Evolutionary conservation across 192 early-diverging fungal species (phyloP).

Genomic region (Gryganskiella cystojenkinii): DNA sequence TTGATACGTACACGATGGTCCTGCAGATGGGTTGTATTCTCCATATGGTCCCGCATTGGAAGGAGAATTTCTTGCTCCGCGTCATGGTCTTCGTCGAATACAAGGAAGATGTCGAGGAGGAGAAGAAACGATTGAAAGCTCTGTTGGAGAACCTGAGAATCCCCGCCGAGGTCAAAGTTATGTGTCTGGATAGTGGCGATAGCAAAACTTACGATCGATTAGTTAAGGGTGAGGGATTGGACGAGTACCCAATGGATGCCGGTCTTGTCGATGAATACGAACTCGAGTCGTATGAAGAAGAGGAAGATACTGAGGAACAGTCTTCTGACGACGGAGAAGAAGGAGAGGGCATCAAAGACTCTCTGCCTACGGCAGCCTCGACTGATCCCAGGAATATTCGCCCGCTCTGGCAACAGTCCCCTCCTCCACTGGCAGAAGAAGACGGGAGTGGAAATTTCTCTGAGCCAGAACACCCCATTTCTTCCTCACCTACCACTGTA

Average conservation of each 20-base stretch:
- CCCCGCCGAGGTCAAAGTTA: conserved; percentile 67
- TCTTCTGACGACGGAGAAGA: neutral
- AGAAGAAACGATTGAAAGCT: conserved; percentile 61
- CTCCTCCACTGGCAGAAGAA: conserved; percentile 9
- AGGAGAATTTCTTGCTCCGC: conserved; percentile 65
- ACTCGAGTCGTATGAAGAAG: neutral
- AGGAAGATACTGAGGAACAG: neutral
- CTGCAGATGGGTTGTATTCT: conserved; percentile 80
- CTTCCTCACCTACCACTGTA: neutral
- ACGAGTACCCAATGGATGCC: neutral
- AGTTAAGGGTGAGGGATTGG: conserved; percentile 27
- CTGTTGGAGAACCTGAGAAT: conserved; percentile 73
- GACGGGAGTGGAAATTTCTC: conserved; percentile 16
- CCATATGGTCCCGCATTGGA: conserved; percentile 78
- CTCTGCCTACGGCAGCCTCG: conserved; percentile 7
- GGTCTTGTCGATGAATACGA: neutral
- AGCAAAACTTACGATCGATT: conserved; percentile 57
- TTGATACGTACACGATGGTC: conserved; percentile 80
- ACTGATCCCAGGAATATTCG: conserved; percentile 20
- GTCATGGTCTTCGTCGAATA: conserved; percentile 80
- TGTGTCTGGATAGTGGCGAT: conserved; percentile 55
- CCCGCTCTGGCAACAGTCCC: conserved; percentile 21
- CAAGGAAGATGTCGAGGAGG: conserved; percentile 67
- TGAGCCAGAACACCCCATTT: neutral
- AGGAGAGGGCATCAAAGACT: neutral